phyloP scores from a whole-genome alignment of 2,329 filamentous ascomycete genomes.

The Aspergillus persii region DNA sequence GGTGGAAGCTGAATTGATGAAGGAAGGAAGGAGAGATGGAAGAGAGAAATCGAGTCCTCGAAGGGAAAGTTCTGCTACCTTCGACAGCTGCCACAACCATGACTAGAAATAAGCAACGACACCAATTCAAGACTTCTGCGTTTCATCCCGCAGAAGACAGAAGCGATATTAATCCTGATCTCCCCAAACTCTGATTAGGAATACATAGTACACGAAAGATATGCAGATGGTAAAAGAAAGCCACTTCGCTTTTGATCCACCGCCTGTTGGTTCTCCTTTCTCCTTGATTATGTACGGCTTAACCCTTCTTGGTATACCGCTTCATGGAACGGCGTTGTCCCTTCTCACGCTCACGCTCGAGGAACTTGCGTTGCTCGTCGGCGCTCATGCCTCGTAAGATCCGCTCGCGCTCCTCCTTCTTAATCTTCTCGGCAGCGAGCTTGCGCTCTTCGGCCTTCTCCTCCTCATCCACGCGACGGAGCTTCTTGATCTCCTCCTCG shows the following conservation, averaged over 20 bases:
- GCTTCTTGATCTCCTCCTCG: conserved; percentile 74
- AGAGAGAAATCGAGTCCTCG: not conserved
- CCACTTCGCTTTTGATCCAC: conserved; percentile 10
- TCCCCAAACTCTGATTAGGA: conserved; percentile 11
- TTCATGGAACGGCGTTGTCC: conserved; percentile 63
- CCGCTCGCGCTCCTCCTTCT: conserved; percentile 86
- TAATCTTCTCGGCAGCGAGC: conserved; percentile 56
- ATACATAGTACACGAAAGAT: conserved; percentile 24
- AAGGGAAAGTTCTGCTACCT: not conserved
- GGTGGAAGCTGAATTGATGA: not conserved
- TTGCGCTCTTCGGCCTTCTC: conserved; percentile 63
- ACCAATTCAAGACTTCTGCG: not conserved
- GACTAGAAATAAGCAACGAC: not conserved
- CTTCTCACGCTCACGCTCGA: conserved; percentile 77
- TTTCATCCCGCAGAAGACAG: not conserved
- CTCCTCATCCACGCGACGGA: conserved; percentile 75
- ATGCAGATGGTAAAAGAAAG: conserved; percentile 17
- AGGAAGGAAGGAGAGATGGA: not conserved
- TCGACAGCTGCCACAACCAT: not conserved
- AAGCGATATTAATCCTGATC: conserved; percentile 2
- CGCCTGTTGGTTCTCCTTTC: conserved; percentile 6
- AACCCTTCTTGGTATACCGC: conserved; percentile 57
- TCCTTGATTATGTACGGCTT: conserved; percentile 10
- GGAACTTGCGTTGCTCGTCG: conserved; percentile 81
- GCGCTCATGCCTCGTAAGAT: conserved; percentile 74